Evolutionary conservation across 495 filamentous ascomycete species (phyloP).

Genomic region (Apiosordaria backusii): DNA sequence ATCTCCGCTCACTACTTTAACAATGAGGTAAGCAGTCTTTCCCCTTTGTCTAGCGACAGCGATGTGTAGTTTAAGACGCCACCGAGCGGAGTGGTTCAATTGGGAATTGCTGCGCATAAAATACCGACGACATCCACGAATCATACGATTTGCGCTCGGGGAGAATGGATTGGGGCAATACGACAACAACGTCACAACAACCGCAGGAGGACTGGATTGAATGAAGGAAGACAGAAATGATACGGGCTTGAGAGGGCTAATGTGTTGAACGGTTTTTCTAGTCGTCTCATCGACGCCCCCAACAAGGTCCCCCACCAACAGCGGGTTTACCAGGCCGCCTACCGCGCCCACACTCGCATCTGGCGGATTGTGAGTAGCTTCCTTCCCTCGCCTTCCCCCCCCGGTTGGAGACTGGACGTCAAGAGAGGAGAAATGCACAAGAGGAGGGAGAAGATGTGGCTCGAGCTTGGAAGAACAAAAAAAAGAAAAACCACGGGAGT

Average conservation of each 20-base stretch:
- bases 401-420: too few relatives aligned
- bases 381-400: not conserved
- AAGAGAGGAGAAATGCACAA: too few relatives aligned
- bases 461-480: too few relatives aligned
- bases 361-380: conserved; percentile 90
- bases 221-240: not conserved
- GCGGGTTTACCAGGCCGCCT: conserved; percentile 74
- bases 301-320: conserved; percentile 87
- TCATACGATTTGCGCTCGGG: conserved; percentile 3
- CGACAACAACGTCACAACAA: not conserved
- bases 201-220: not conserved
- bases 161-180: not conserved
- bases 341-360: conserved; percentile 64
- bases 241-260: conserved; percentile 17
- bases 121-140: not conserved
- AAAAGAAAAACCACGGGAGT: too few relatives aligned
- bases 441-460: too few relatives aligned
- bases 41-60: not conserved
- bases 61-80: not conserved
- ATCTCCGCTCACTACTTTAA: conserved; percentile 18
- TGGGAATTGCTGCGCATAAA: conserved; percentile 10
- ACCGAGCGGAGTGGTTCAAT: not conserved
- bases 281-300: conserved; percentile 69
- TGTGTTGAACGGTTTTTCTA: conserved; percentile 2
- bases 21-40: conserved; percentile 26